Percentiles rank a stretch among this genome's conserved stretches.
Evolutionary conservation across 2,329 filamentous ascomycete species (phyloP).

Genomic region (Fusarium transvaalense): DNA sequence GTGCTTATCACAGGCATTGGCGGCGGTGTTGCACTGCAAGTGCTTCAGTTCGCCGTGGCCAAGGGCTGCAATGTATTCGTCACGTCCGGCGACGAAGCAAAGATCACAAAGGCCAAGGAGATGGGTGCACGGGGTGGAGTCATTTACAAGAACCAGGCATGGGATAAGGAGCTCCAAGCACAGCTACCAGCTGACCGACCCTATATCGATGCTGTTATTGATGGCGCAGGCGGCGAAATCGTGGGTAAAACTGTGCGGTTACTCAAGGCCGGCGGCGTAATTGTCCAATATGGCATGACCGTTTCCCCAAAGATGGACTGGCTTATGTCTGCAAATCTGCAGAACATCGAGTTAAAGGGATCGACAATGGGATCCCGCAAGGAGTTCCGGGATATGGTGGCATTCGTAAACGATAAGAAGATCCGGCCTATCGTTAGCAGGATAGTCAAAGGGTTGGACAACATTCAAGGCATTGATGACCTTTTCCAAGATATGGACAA

Average conservation of each 20-base stretch:
- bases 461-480: constrained; percentile 81
- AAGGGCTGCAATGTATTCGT: constrained; percentile 84
- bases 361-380: constrained; percentile 91
- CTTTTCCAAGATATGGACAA: constrained; percentile 91
- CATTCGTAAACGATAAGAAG: constrained; percentile 79
- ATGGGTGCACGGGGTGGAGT: constrained; percentile 88
- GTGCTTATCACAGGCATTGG: constrained; percentile 92
- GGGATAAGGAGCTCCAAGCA: constrained; percentile 80
- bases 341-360: constrained; percentile 88
- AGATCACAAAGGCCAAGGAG: constrained; percentile 77
- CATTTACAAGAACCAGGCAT: constrained; percentile 80
- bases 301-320: constrained; percentile 86
- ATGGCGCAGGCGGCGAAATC: constrained; percentile 90
- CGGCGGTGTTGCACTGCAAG: constrained; percentile 88
- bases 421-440: constrained; percentile 84
- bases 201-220: constrained; percentile 85
- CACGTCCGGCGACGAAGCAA: constrained; percentile 78
- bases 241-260: constrained; percentile 76
- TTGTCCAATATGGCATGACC: constrained; percentile 93
- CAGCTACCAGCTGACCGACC: constrained; percentile 74
- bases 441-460: constrained; percentile 78
- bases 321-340: constrained; percentile 84
- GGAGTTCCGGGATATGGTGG: constrained; percentile 92
- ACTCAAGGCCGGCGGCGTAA: constrained; percentile 85
- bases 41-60: constrained; percentile 81